These are phyloP conservation scores for Puccinia triticina DNA, from an alignment of 1,284 basidiomycete genomes.

Conservation along the genomic window DNA sequence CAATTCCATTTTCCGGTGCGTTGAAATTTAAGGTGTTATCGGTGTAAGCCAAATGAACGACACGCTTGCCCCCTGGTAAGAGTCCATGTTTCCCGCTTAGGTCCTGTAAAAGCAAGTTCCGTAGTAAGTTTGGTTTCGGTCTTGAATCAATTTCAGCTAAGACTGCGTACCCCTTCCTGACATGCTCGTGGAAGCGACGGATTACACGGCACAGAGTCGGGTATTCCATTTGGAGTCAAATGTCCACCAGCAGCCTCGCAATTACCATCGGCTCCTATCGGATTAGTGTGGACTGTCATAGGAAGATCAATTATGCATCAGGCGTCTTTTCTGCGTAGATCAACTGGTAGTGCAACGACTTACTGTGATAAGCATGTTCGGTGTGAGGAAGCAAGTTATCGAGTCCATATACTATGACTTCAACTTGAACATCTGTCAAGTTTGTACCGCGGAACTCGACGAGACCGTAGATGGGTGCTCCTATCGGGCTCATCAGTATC, in stretches of 20 bases:
- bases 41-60: background rate
- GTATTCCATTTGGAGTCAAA: slow-evolving; percentile 15
- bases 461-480: background rate
- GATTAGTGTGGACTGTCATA: slow-evolving; percentile 28
- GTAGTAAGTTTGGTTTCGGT: too few species aligned
- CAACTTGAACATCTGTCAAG: slow-evolving; percentile 1
- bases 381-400: background rate
- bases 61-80: slow-evolving; percentile 5
- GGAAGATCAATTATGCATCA: background rate
- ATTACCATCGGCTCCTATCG: slow-evolving; percentile 28
- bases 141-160: too few species aligned
- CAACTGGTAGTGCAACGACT: background rate
- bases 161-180: slow-evolving; percentile 11
- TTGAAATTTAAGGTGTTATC: slow-evolving; percentile 5
- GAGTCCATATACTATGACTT: background rate
- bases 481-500: background rate
- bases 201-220: slow-evolving; percentile 14
- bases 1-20: slow-evolving; percentile 16
- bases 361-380: slow-evolving; percentile 31
- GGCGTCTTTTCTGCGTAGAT: background rate
- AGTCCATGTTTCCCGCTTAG: slow-evolving; percentile 29
- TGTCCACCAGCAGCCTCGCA: slow-evolving; percentile 34
- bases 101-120: background rate
- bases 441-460: slow-evolving; percentile 3
- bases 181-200: background rate